These are phyloP conservation scores for Talaromyces liani DNA, from an alignment of 495 filamentous ascomycete species.

Conservation along the genomic window DNA sequence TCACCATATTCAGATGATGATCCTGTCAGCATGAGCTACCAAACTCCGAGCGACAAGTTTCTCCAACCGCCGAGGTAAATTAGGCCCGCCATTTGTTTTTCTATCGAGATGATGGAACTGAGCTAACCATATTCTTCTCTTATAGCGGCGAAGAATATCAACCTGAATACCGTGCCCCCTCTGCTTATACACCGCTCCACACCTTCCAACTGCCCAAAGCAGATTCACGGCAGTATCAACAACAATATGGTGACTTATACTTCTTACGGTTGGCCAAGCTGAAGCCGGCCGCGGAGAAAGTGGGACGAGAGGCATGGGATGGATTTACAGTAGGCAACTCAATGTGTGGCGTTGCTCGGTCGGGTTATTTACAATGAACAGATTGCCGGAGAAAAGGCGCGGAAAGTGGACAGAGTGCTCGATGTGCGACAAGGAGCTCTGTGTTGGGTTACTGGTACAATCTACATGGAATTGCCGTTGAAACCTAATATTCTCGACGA, in stretches of 20 bases:
- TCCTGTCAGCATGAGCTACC: neutral
- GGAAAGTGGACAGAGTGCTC: constrained; percentile 73
- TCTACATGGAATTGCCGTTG: constrained; percentile 94
- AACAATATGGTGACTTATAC: constrained; percentile 97
- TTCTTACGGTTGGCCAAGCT: constrained; percentile 83
- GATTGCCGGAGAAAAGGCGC: constrained; percentile 70
- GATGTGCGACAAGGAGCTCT: constrained; percentile 94
- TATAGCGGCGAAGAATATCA: constrained; percentile 35
- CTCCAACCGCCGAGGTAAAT: constrained; percentile 18
- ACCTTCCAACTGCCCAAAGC: constrained; percentile 66
- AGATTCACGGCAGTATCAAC: constrained; percentile 70
- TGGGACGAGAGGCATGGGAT: constrained; percentile 69
- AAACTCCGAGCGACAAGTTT: neutral
- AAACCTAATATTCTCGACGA: constrained; percentile 98
- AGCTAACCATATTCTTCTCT: constrained; percentile 5
- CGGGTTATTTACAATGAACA: constrained; percentile 18
- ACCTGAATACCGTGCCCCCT: constrained; percentile 39
- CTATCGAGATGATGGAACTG: neutral
- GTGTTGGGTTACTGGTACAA: constrained; percentile 90
- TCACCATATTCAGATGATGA: neutral
- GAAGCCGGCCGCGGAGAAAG: constrained; percentile 71
- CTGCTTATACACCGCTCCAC: constrained; percentile 66
- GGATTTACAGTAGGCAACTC: constrained; percentile 48
- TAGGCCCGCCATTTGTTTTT: constrained; percentile 12
- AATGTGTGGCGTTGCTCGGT: neutral